phyloP scores from a whole-genome alignment of 495 filamentous ascomycete genomes.

The Penicillium ucsense region DNA sequence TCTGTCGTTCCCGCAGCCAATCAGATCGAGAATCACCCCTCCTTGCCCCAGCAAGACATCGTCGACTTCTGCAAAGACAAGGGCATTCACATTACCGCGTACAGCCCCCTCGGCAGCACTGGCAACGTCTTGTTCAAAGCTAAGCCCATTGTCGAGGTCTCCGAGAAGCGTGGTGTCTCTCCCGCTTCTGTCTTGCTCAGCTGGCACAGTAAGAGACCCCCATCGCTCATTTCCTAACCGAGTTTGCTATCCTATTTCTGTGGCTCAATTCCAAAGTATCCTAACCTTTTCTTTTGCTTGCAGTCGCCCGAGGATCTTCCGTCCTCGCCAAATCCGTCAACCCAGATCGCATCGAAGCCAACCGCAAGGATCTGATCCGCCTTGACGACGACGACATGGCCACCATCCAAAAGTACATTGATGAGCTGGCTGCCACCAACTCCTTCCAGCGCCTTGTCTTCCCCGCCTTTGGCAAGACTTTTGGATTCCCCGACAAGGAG shows the following conservation, averaged over 20 bases:
- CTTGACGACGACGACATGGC: constrained; percentile 58
- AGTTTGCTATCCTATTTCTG: no score
- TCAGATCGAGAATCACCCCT: constrained; percentile 80
- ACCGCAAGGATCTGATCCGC: constrained; percentile 52
- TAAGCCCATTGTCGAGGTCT: constrained; percentile 57
- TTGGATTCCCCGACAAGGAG: constrained; percentile 68
- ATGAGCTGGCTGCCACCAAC: constrained; percentile 46
- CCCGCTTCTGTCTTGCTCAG: constrained; percentile 59
- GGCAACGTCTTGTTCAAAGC: constrained; percentile 63
- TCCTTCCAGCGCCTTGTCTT: constrained; percentile 64
- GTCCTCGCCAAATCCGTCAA: constrained; percentile 76
- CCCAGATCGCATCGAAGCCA: constrained; percentile 62
- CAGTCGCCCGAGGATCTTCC: constrained; percentile 60
- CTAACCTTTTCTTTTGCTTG: neutral
- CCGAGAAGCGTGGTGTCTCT: constrained; percentile 55
- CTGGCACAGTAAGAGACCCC: constrained; percentile 53
- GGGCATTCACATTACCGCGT: constrained; percentile 69
- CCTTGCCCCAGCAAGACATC: constrained; percentile 77
- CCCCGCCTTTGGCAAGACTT: constrained; percentile 66
- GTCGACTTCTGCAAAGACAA: constrained; percentile 64
- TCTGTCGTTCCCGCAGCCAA: constrained; percentile 70
- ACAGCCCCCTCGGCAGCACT: constrained; percentile 68
- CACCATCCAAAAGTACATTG: constrained; percentile 51
- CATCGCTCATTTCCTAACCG: no score
- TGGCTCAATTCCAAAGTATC: no score